Conservation (phyloP, 768 basidiomycete genomes). For the Tylopilus plumbeoviolaceoides region DNA sequence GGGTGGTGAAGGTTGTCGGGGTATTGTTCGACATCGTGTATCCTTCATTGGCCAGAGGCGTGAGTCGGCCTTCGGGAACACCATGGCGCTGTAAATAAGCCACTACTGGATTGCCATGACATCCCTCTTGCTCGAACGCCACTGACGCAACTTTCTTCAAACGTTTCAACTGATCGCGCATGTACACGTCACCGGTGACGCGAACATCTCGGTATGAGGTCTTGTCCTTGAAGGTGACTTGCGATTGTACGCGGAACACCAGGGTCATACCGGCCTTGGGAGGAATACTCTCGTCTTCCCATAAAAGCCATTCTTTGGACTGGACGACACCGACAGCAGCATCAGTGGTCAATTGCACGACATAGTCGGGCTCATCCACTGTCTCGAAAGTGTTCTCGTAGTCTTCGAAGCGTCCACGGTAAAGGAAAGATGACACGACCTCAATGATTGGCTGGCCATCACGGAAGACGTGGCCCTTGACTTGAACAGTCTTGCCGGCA, state of each 20-base stretch:
- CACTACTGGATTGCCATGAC: slow-evolving; percentile 89
- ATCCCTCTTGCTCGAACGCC: slow-evolving; percentile 82
- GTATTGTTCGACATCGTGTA: slow-evolving; percentile 74
- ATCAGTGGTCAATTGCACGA: slow-evolving; percentile 68
- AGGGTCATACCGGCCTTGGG: slow-evolving; percentile 78
- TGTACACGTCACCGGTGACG: slow-evolving; percentile 81
- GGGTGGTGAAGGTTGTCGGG: slow-evolving; percentile 70
- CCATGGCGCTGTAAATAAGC: slow-evolving; percentile 94
- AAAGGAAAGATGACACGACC: slow-evolving; percentile 93
- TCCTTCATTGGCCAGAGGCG: slow-evolving; percentile 78
- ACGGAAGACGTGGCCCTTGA: slow-evolving; percentile 80
- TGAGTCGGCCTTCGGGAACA: slow-evolving; percentile 66
- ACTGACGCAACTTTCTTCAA: slow-evolving; percentile 87
- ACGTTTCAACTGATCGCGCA: slow-evolving; percentile 83
- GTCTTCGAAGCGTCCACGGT: slow-evolving; percentile 91
- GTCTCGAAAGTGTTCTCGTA: slow-evolving; percentile 96
- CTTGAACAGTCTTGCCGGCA: slow-evolving; percentile 90
- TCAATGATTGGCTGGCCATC: slow-evolving; percentile 81
- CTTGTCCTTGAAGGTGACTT: slow-evolving; percentile 90
- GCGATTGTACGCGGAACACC: slow-evolving; percentile 85
- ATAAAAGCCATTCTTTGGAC: slow-evolving; percentile 97
- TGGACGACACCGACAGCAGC: slow-evolving; percentile 86
- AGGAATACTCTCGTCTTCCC: slow-evolving; percentile 80
- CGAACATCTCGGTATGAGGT: slow-evolving; percentile 74
- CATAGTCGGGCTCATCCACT: slow-evolving; percentile 84